Base-by-base conservation (phyloP, 176 grass and related monocot species). In the Carex littledalei region DNA sequence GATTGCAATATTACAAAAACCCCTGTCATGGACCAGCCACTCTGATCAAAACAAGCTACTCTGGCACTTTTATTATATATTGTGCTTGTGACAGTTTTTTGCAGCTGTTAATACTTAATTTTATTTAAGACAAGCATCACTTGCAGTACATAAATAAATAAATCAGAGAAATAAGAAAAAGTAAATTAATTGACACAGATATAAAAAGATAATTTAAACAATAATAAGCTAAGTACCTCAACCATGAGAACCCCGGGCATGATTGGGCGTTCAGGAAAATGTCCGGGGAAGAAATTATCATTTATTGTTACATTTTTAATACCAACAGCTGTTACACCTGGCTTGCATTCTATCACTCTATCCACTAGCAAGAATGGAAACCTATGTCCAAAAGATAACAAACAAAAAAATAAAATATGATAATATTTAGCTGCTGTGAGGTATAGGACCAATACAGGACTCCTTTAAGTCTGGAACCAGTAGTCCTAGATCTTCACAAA, bases 271-370 rank as follows among this genome's bases (percentile, higher is more conserved):
- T 94, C 93, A 8, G 93, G 89, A 68, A 91, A 91, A 61, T 91
- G 89, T 14, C 89, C 89, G 16, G 86, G 89, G 49, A 98, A 98
- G 70, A 98, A 98, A 63, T 98, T 94, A 84, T 98, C 95, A 59
- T 98, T 98, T 81, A 98, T 98, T 0, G 95, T 94, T 61, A 98
- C 89, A 78, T 98, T 98, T 87, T 98, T 98, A 60, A 91, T 88
- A 37, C 82, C 47, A 50, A 50, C 47, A 50, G 10, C 47, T 50
- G 47, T 50, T 50, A 50, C 47, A 50, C 47, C 47, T 3, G 47
- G 47, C 47, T 50, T 50, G 47, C 2, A 50, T 50, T 50, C 47
- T 50, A 50, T 50, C 47, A 50, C 47, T 50, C 47, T 50, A 50
- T 50, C 47, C 47, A 50, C 47, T 50, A 50, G 47, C 47, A 50